These are phyloP conservation scores for Penicillium fuscoglaucum DNA, from an alignment of 2,329 filamentous ascomycete species.

Conservation along the genomic window DNA sequence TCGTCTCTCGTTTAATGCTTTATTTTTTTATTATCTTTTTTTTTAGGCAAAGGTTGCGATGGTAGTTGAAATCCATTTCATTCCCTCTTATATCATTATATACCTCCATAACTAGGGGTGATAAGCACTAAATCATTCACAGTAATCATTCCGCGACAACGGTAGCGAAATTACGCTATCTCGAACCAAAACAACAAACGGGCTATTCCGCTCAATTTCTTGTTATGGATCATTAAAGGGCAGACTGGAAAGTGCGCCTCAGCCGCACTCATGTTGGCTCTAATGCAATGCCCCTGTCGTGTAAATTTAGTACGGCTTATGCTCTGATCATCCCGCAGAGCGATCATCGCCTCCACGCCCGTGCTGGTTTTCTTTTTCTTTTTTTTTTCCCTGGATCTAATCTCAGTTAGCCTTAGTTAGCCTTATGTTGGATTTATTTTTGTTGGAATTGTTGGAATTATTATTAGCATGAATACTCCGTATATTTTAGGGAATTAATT, in stretches of 20 bases:
- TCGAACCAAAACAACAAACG: background rate
- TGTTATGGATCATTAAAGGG: background rate
- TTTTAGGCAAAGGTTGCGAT: background rate
- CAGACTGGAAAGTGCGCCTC: constrained; percentile 11
- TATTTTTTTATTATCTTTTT: background rate
- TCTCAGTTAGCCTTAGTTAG: constrained; percentile 17
- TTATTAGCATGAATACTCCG: background rate
- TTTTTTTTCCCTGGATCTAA: constrained; percentile 23
- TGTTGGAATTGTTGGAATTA: constrained; percentile 7
- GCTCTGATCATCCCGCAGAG: constrained; percentile 27
- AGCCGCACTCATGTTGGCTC: constrained; percentile 13
- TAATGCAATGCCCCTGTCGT: constrained; percentile 10
- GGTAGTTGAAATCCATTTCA: background rate
- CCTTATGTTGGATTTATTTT: constrained; percentile 16
- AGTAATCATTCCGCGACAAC: background rate
- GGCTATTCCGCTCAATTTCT: background rate
- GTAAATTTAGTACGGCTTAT: constrained; percentile 26
- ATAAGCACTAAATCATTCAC: background rate
- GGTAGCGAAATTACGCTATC: background rate
- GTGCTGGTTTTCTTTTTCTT: constrained; percentile 9
- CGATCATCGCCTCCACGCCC: constrained; percentile 27
- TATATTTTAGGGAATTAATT: constrained; percentile 7
- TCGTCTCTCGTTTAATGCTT: background rate
- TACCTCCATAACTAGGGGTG: background rate
- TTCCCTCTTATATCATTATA: background rate